Evolutionary conservation across 2,329 filamentous ascomycete species (phyloP), one percentile per base, ranked within the genome.

Genomic region (Biscogniauxia mediterranea): DNA sequence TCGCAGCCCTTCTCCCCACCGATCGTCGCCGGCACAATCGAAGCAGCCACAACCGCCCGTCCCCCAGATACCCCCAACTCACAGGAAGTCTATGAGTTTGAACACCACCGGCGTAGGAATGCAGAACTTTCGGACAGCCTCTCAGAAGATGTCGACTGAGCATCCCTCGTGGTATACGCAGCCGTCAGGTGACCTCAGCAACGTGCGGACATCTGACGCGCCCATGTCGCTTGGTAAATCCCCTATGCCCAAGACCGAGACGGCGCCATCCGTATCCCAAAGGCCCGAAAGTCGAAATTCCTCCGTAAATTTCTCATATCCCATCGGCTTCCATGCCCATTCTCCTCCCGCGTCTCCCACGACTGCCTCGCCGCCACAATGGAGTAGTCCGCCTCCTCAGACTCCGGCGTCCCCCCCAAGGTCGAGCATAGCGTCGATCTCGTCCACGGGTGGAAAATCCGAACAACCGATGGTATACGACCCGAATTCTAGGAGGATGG

Each of bases 1-100:
- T 75, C 87, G 93, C 67, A 90, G 89, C 13, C 87, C 88, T 3
- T 96, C 89, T 3, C 91, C 83, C 63, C 80, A 74, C 72, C 80
- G 81, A 59, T 72, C 75, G 60, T 75, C 75, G 52, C 72, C 75
- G 61, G 76, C 73, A 65, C 74, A 73, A 58, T 73, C 62, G 51
- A 68, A 73, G 20, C 74, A 78, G 55, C 78, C 85, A 69, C 81
- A 85, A 57, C 92, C 92, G 28, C 92, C 92, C 1, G 88, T 97
- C 1, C 93, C 93, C 42, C 81, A 83, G 3, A 81, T 97, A 25
- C 92, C 91, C 4, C 60, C 67, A 51, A 65, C 62, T 46, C 73
- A 73, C 60, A 72, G 64, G 25, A 74, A 71, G 69, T 66, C 71
- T 54, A 62, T 72, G 59, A 81, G 75, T 64, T 65, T 78, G 57